Evolutionary conservation across 2,329 filamentous ascomycete genomes (phyloP).

Genomic region (Aspergillus intermedius): DNA sequence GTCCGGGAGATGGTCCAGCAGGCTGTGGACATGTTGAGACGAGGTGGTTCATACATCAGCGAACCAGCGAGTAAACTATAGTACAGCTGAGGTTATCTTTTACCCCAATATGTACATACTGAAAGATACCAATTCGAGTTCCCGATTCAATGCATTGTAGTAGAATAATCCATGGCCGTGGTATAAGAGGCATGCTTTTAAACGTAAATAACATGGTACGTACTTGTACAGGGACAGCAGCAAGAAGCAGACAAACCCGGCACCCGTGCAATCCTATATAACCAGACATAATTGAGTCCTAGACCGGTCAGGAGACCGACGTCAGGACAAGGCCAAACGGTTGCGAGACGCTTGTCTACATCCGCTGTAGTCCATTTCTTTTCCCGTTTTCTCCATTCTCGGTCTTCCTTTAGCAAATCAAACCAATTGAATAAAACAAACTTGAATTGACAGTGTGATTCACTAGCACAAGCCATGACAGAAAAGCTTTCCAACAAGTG

Average conservation of each 20-base stretch:
- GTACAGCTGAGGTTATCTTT: constrained; percentile 8
- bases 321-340: background rate
- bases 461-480: background rate
- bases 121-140: background rate
- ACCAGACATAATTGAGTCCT: background rate
- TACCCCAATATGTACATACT: constrained; percentile 5
- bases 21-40: constrained; percentile 61
- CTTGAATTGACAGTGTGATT: background rate
- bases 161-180: background rate
- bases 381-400: background rate
- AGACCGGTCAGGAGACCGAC: background rate
- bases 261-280: background rate
- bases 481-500: background rate
- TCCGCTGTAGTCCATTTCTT: background rate
- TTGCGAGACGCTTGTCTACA: too few species aligned
- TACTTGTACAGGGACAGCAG: constrained; percentile 23
- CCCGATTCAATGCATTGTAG: background rate
- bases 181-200: background rate
- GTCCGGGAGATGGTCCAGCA: constrained; percentile 84
- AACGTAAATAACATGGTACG: constrained; percentile 16
- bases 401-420: background rate
- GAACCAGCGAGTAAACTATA: constrained; percentile 40
- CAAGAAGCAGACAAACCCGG: constrained; percentile 7
- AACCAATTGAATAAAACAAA: background rate
- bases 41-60: constrained; percentile 55